These are phyloP conservation scores for Sherardia arvensis DNA, from an alignment of 257 asterid species.

Conservation along the genomic window DNA sequence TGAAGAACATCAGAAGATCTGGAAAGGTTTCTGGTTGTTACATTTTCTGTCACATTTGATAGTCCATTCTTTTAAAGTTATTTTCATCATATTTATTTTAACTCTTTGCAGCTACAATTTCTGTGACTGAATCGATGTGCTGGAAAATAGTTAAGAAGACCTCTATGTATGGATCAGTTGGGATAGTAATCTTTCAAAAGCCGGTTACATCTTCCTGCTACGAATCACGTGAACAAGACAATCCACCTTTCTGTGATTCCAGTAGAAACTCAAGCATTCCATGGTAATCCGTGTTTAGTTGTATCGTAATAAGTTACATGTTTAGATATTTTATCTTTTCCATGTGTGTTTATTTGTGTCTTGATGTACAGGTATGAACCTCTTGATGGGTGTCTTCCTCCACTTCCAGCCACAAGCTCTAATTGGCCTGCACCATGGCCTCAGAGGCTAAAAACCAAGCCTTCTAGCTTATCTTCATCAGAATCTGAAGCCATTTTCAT, in stretches of 20 bases:
- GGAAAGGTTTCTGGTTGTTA: slow-evolving; percentile 53
- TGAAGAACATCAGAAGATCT: slow-evolving; percentile 52
- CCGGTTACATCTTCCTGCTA: slow-evolving; percentile 72
- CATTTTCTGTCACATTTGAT: background rate
- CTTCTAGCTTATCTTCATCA: slow-evolving; percentile 46
- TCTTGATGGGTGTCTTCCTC: slow-evolving; percentile 68
- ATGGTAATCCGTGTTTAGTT: slow-evolving; percentile 30
- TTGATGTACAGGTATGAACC: slow-evolving; percentile 49
- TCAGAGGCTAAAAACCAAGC: slow-evolving; percentile 50
- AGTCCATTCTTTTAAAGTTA: background rate
- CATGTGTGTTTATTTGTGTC: slow-evolving; percentile 10
- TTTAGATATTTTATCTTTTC: background rate
- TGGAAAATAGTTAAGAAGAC: slow-evolving; percentile 65
- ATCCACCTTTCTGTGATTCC: slow-evolving; percentile 63
- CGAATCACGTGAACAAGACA: slow-evolving; percentile 40
- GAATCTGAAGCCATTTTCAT: slow-evolving; percentile 47
- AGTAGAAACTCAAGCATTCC: slow-evolving; percentile 36
- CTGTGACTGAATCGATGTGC: slow-evolving; percentile 71
- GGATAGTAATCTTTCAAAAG: slow-evolving; percentile 76
- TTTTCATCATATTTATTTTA: background rate
- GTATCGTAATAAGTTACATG: background rate
- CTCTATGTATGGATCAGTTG: slow-evolving; percentile 30
- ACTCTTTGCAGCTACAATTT: slow-evolving; percentile 71
- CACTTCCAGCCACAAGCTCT: slow-evolving; percentile 20
- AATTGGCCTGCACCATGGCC: slow-evolving; percentile 97